Percentiles rank a stretch among this genome's conserved stretches.
These are phyloP conservation scores for Caloboletus inedulis DNA, from an alignment of 1,284 basidiomycete genomes.

Conservation along the genomic window DNA sequence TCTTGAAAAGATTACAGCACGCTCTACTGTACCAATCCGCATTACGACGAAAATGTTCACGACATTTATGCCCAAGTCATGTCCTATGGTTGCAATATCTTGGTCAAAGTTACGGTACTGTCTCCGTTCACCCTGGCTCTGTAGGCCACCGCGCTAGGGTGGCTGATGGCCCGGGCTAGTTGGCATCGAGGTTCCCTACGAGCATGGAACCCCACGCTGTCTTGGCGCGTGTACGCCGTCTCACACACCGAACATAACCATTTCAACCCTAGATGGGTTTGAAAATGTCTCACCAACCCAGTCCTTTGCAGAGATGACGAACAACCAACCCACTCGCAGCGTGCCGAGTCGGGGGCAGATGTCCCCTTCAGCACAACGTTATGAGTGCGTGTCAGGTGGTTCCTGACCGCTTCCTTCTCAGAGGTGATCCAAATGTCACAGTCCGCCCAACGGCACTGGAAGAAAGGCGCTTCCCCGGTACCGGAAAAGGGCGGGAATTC, in stretches of 20 bases:
- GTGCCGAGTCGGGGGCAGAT: not conserved
- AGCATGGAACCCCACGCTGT: conserved; percentile 17
- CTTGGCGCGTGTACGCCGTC: conserved; percentile 12
- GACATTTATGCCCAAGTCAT: not conserved
- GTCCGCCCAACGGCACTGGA: conserved; percentile 20
- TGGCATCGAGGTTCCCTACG: conserved; percentile 8
- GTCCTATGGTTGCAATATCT: conserved; percentile 14
- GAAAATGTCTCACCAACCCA: conserved; percentile 23
- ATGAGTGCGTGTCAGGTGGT: conserved; percentile 18
- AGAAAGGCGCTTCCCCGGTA: conserved; percentile 5
- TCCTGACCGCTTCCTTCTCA: conserved; percentile 13
- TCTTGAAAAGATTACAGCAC: conserved; percentile 14
- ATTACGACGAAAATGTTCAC: conserved; percentile 6
- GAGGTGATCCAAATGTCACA: conserved; percentile 22
- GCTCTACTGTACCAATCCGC: conserved; percentile 20
- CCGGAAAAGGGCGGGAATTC: conserved; percentile 6
- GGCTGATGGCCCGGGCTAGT: conserved; percentile 8
- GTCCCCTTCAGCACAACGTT: conserved; percentile 5
- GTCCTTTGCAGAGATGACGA: not conserved
- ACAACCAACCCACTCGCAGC: conserved; percentile 18
- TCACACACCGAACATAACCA: conserved; percentile 24
- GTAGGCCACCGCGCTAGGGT: conserved; percentile 21
- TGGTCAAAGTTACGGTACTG: conserved; percentile 21
- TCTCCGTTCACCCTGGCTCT: conserved; percentile 4
- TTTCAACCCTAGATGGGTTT: conserved; percentile 14